Evolutionary conservation across 768 basidiomycete species (phyloP), one percentile per base, ranked within the genome.

Genomic region (Rhodotorula babjevae): DNA sequence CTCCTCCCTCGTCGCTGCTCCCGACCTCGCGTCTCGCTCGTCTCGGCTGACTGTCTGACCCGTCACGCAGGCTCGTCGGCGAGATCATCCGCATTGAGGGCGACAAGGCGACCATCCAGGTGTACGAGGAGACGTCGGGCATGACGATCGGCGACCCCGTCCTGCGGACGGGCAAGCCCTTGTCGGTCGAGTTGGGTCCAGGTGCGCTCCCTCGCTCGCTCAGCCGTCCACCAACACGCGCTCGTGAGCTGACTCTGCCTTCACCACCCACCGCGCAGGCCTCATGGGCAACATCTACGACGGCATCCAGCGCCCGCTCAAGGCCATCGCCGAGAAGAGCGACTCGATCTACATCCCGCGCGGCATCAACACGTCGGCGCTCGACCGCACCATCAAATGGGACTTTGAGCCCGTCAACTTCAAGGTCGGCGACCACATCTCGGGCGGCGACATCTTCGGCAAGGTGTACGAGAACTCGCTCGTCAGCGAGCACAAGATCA

Each of bases 331-430:
- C 87, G 92, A 96, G 79, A 85, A 91, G 55, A 97, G 96, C 58
- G 90, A 97, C 78, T 96, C 93, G n/a, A 99, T 99, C 79, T 99
- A 99, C 82, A 98, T 99, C 73, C 96, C 96, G 75, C 90, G 93
- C 78, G 96, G 96, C 67, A 98, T 99, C 82, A 98, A 98, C 83
- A 98, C 96, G 47, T 88, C 94, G 75, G 91, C 94, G 36, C 87
- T 99, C 40, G 91, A 93, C 80, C 88, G 96, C 62, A 85, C 85
- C 29, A 82, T 93, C 73, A 84, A 91, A 80, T 99, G 96, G 96
- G 96, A 99, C 81, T 99, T 98, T 81, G 90, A 87, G 63, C 94
- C 93, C 16, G 83, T 86, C 18, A 84, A 86, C 59, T 91, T 87
- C 84, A 91, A 90, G 83, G 87, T 94, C 72, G 96, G 96, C 67